phyloP scores from a whole-genome alignment of 1,284 basidiomycete species.

The Cutaneotrichosporon cyanovorans region DNA sequence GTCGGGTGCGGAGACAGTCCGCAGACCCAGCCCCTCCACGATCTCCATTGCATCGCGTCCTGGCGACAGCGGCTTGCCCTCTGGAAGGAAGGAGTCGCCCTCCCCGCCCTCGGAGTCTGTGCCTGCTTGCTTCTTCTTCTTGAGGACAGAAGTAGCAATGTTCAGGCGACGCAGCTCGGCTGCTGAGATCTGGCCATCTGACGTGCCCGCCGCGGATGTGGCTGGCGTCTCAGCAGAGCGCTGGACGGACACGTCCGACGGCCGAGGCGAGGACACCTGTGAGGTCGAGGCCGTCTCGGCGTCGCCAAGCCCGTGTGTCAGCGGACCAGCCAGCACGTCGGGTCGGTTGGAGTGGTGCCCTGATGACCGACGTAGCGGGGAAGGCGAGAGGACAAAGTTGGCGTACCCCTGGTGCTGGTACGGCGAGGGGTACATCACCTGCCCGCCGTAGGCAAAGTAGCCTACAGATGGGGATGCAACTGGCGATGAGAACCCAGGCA shows the following conservation, averaged over 20 bases:
- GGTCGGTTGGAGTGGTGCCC: neutral
- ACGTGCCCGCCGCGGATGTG: slow-evolving; percentile 1
- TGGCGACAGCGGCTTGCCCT: neutral
- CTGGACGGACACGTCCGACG: slow-evolving; percentile 12
- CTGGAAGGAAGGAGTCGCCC: slow-evolving; percentile 8
- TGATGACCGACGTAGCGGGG: slow-evolving; percentile 5
- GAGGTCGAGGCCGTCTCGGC: slow-evolving; percentile 1
- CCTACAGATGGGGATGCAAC: neutral
- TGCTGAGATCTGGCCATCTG: slow-evolving; percentile 7
- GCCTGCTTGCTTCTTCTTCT: slow-evolving; percentile 30
- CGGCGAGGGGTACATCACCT: slow-evolving; percentile 3
- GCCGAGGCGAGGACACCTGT: slow-evolving; percentile 10
- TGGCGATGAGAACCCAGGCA: slow-evolving; percentile 1
- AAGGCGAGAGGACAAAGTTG: slow-evolving; percentile 5
- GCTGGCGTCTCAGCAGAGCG: neutral
- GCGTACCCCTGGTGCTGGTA: slow-evolving; percentile 4
- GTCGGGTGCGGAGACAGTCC: neutral
- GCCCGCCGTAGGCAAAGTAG: neutral
- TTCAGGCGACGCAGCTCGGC: slow-evolving; percentile 29
- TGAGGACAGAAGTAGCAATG: slow-evolving; percentile 32
- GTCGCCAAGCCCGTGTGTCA: slow-evolving; percentile 24
- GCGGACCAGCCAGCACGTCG: slow-evolving; percentile 28
- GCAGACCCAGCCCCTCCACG: slow-evolving; percentile 14
- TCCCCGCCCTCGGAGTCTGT: slow-evolving; percentile 11
- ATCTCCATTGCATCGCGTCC: neutral